Conservation (phyloP, 129 eudicot genomes). For the Lonicera japonica region DNA sequence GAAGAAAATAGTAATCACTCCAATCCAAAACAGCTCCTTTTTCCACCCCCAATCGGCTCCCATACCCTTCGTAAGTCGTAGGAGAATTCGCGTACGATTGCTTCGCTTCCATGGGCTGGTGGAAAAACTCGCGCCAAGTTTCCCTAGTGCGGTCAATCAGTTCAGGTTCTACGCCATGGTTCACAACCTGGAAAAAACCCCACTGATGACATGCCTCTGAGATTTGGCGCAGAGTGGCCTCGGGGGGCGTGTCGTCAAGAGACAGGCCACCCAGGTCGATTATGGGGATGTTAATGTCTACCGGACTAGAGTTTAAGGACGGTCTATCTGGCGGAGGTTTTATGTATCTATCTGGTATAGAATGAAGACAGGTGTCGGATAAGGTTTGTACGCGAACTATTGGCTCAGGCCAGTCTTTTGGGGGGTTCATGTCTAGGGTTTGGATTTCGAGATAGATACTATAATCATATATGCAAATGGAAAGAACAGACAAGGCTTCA, state of each 20-base stretch:
- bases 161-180: constrained; percentile 60
- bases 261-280: constrained; percentile 53
- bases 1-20: constrained; percentile 82
- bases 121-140: constrained; percentile 69
- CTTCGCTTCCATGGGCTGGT: constrained; percentile 76
- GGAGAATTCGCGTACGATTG: constrained; percentile 69
- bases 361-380: constrained; percentile 34
- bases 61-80: constrained; percentile 78
- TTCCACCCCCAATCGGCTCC: constrained; percentile 69
- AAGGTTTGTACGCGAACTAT: constrained; percentile 72
- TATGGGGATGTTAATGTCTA: constrained; percentile 47
- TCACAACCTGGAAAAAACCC: constrained; percentile 79
- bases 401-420: constrained; percentile 82
- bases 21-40: constrained; percentile 87
- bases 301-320: constrained; percentile 13
- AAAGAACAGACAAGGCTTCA: neutral
- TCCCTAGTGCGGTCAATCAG: constrained; percentile 57
- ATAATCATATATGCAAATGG: neutral
- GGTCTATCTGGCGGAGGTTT: constrained; percentile 53
- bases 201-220: constrained; percentile 58
- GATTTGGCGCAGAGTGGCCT: constrained; percentile 17
- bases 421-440: constrained; percentile 25
- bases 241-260: constrained; percentile 6
- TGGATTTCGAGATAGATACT: neutral
- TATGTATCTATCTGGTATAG: constrained; percentile 55